phyloP scores from a whole-genome alignment of 495 filamentous ascomycete genomes.

The Aspergillus baeticus region DNA sequence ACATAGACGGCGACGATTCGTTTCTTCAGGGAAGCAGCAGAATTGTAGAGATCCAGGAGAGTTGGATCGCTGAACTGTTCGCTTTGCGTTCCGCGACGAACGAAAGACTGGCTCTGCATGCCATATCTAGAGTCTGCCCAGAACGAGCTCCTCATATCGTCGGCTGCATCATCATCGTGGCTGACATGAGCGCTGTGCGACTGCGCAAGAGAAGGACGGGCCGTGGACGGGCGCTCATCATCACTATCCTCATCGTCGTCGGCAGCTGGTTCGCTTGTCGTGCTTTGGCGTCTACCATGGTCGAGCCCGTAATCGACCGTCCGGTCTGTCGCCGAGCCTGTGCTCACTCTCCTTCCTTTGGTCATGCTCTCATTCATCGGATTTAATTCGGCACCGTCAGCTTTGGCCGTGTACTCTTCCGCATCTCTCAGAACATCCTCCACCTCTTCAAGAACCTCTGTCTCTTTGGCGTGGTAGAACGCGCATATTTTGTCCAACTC shows the following conservation, averaged over 20 bases:
- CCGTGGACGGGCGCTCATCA: constrained; percentile 26
- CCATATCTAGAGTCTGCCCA: constrained; percentile 24
- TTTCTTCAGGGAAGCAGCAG: constrained; percentile 87
- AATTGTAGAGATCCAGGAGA: constrained; percentile 68
- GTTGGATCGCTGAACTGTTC: constrained; percentile 78
- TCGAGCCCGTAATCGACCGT: constrained; percentile 42
- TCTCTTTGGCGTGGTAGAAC: constrained; percentile 86
- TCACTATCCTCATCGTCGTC: constrained; percentile 62
- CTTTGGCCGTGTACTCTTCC: constrained; percentile 65
- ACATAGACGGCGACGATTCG: constrained; percentile 84
- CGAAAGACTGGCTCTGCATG: constrained; percentile 17
- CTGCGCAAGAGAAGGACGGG: constrained; percentile 14
- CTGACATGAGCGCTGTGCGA: constrained; percentile 34
- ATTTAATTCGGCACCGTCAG: constrained; percentile 55
- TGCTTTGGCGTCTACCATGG: constrained; percentile 46
- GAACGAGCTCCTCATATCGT: constrained; percentile 41
- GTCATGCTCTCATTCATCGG: constrained; percentile 49
- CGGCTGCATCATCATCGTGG: constrained; percentile 46
- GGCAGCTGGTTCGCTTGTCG: constrained; percentile 44
- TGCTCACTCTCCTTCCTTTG: constrained; percentile 40
- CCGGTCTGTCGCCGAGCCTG: constrained; percentile 40
- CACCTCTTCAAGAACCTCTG: constrained; percentile 78
- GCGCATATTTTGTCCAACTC: constrained; percentile 91
- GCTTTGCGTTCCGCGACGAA: constrained; percentile 22
- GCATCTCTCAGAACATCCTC: constrained; percentile 74